These are phyloP conservation scores for Shiraia bambusicola DNA, from an alignment of 2,329 filamentous ascomycete genomes.

Conservation along the genomic window DNA sequence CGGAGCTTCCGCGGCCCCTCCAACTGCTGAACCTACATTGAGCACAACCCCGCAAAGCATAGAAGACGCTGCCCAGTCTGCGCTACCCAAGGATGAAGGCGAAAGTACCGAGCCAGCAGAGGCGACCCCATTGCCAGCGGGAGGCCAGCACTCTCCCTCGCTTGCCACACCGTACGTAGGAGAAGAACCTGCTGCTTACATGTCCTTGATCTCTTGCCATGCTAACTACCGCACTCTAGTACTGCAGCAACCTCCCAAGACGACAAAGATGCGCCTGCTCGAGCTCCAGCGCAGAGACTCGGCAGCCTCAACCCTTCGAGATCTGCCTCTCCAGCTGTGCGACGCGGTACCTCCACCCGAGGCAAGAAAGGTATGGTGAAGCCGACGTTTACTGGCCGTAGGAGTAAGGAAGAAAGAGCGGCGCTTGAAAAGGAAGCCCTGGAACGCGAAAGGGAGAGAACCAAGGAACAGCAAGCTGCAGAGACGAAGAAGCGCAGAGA, in stretches of 20 bases:
- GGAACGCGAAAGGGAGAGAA: constrained; percentile 43
- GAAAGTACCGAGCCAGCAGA: constrained; percentile 18
- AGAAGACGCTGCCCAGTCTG: constrained; percentile 9
- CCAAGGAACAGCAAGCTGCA: constrained; percentile 37
- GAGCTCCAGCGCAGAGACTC: constrained; percentile 28
- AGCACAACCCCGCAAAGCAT: constrained; percentile 19
- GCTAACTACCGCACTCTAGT: constrained; percentile 9
- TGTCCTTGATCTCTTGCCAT: not conserved
- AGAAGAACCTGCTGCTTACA: too few relatives aligned
- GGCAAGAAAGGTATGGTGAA: constrained; percentile 36
- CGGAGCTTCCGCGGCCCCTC: constrained; percentile 16
- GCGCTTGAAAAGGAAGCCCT: constrained; percentile 45
- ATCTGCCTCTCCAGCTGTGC: constrained; percentile 33
- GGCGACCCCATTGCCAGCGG: constrained; percentile 14
- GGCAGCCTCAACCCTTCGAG: constrained; percentile 33
- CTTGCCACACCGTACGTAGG: constrained; percentile 15
- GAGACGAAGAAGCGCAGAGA: constrained; percentile 26
- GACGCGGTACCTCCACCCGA: constrained; percentile 26
- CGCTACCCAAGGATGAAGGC: constrained; percentile 25
- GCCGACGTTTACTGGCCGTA: constrained; percentile 48
- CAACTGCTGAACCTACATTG: constrained; percentile 15
- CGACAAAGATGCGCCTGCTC: constrained; percentile 20
- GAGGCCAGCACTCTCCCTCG: constrained; percentile 14
- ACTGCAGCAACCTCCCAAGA: constrained; percentile 18
- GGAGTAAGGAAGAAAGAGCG: constrained; percentile 49